Evolutionary conservation across 805 yeast genomes (phyloP), one percentile per base, ranked within the genome.

Genomic region (Maudiozyma saulgeensis): DNA sequence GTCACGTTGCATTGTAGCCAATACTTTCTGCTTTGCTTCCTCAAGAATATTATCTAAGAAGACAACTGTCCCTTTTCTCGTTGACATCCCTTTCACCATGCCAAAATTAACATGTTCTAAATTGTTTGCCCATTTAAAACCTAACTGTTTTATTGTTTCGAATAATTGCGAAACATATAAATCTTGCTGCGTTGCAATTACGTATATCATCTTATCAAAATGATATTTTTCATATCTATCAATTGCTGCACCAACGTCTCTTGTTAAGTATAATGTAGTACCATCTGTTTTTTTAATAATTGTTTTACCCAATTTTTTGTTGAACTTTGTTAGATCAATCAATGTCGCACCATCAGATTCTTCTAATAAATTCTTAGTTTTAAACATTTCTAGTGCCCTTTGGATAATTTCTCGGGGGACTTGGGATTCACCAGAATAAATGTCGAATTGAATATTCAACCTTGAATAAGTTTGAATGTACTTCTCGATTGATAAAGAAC

Each of bases 11-110:
- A 93, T 93, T 50, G 91, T 96, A 59, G 87, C 91, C 66, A 89
- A 95, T 96, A 93, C 91, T 62, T 86, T 80, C 48, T 84, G 87
- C 72, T 86, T 86, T 51, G 96, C 89, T 68, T 87, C 96, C 70
- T 91, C 93, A 60, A 91, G 75, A 59, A 91, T 93, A 61, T 80
- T 84, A 70, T 93, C 96, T 61, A 91, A 77, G 76, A 91, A 91
- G n/a, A 91, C 98, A 53, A 93, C 99, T 28, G 96, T 93, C 56
- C 99, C 99, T 71, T 82, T 87, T 75, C 99, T 83, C 51, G 98
- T 91, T 32, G 95, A 84, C 99, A 91, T 91, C 58, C 99, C 99
- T 63, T 80, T 84, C 44, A 91, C 98, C 95, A 91, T 85, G 68
- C 99, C 99, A 61, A 89, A 91, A 71, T 85, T 89, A 60, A 93